These are phyloP conservation scores for Solanum pinnatisectum DNA, from an alignment of 257 asterid species.

Conservation along the genomic window DNA sequence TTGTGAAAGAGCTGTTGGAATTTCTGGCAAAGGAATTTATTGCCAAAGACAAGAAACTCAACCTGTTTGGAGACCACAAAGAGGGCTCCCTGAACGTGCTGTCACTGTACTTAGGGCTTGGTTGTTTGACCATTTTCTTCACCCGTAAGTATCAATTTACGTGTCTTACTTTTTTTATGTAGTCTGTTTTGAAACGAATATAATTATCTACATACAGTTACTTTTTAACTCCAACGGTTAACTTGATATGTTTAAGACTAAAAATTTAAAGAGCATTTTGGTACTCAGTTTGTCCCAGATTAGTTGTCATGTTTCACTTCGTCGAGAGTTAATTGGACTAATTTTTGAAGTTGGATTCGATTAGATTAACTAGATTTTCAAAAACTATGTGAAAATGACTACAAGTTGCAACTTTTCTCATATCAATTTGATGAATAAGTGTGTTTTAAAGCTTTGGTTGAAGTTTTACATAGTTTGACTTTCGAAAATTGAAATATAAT, in stretches of 20 bases:
- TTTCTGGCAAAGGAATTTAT: conserved; percentile 22
- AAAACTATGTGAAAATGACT: neutral
- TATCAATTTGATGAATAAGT: neutral
- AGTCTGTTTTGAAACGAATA: neutral
- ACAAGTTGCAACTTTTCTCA: neutral
- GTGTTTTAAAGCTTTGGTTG: neutral
- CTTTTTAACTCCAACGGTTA: neutral
- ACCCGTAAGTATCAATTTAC: conserved; percentile 63
- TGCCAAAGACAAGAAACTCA: conserved; percentile 37
- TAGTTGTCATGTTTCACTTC: neutral
- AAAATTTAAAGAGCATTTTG: neutral
- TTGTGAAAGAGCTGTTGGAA: conserved; percentile 35
- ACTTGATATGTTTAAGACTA: neutral
- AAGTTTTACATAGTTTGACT: neutral
- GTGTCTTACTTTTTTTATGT: neutral
- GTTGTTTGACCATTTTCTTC: conserved; percentile 90
- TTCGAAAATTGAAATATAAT: neutral
- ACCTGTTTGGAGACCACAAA: conserved; percentile 95
- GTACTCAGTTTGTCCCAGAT: fast-evolving
- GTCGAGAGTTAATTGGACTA: neutral
- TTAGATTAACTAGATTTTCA: neutral
- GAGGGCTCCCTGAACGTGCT: conserved; percentile 97
- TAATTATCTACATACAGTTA: neutral
- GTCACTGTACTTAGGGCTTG: conserved; percentile 87
- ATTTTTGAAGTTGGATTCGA: neutral